Conservation (phyloP, 2,329 filamentous ascomycete species). For the Sphaerulina vaccinii region DNA sequence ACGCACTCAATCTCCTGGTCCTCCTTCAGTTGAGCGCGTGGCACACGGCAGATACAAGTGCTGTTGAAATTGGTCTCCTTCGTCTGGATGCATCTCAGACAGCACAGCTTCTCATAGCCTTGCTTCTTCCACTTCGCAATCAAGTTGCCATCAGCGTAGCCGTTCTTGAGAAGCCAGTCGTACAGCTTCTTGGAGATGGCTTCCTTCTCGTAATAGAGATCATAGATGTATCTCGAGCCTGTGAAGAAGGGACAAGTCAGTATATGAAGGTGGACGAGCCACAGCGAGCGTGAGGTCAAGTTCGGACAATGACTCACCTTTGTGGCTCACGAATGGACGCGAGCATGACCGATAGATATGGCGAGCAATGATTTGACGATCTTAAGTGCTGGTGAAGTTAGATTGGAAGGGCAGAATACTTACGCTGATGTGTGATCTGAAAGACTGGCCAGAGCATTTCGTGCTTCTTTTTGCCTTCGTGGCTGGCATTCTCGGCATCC, state of each 20-base stretch:
- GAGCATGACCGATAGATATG: not conserved
- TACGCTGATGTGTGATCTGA: constrained; percentile 91
- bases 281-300: constrained; percentile 29
- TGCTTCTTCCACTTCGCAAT: constrained; percentile 99
- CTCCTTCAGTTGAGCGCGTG: constrained; percentile 84
- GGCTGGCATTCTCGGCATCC: constrained; percentile 85
- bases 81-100: constrained; percentile 94
- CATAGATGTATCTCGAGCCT: constrained; percentile 86
- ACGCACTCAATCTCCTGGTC: constrained; percentile 90
- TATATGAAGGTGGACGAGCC: constrained; percentile 7
- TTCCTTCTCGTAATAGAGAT: constrained; percentile 96
- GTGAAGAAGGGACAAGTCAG: constrained; percentile 23
- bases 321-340: constrained; percentile 23
- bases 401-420: constrained; percentile 30
- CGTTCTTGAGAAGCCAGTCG: constrained; percentile 95
- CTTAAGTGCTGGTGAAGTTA: not conserved
- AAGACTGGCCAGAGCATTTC: constrained; percentile 97
- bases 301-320: constrained; percentile 36
- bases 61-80: constrained; percentile 99
- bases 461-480: constrained; percentile 77
- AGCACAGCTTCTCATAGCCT: constrained; percentile 97
- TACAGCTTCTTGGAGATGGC: constrained; percentile 90
- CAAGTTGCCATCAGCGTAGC: constrained; percentile 88
- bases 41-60: constrained; percentile 95
- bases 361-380: not conserved